Evolutionary conservation across 2,329 filamentous ascomycete genomes (phyloP), one percentile per base, ranked within the genome.

Genomic region (Phoma sp.): DNA sequence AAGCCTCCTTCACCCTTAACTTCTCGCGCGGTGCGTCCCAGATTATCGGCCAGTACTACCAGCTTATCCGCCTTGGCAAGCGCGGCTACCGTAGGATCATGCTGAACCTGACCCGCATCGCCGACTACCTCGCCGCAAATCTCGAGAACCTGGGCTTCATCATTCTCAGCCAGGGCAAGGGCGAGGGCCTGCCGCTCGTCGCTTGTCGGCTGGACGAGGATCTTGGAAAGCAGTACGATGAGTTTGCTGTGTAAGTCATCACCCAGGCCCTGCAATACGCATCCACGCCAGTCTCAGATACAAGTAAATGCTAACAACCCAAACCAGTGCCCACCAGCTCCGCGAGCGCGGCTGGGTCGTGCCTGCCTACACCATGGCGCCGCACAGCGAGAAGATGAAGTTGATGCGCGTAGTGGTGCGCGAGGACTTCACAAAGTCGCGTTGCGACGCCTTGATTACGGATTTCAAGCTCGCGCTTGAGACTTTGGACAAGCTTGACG

Each of bases 41-140:
- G 72, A 90, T 97, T 69, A 96, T 98, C 58, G 93, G 91, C 25
- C 93, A 98, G 78, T 98, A 97, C 80, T 97, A 98, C 80, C 93
- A 97, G 78, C 84, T 98, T 71, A 96, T 97, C 73, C 90, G 93
- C 27, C 86, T 98, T 4, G 93, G 93, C 57, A 96, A 96, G 83
- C 87, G 88, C 60, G 93, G 93, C 44, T 98, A 96, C 82, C 86
- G 89, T 51, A 83, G 88, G 68, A 96, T 98, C 80, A 97, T 97
- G 93, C 83, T 86, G 55, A 98, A 98, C 79, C 82, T 98, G 58
- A 97, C 91, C 23, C 86, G 89, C 47, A 96, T 89, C 0, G 88
- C 93, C 23, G 91, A 98, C 77, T 96, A 96, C 75, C 86, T 98
- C 10, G 84, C 89, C 41, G 82, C 84, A 2, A 83, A 87, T 25